Evolutionary conservation across 2,329 filamentous ascomycete species (phyloP).

Genomic region (Pleurostoma richardsiae): DNA sequence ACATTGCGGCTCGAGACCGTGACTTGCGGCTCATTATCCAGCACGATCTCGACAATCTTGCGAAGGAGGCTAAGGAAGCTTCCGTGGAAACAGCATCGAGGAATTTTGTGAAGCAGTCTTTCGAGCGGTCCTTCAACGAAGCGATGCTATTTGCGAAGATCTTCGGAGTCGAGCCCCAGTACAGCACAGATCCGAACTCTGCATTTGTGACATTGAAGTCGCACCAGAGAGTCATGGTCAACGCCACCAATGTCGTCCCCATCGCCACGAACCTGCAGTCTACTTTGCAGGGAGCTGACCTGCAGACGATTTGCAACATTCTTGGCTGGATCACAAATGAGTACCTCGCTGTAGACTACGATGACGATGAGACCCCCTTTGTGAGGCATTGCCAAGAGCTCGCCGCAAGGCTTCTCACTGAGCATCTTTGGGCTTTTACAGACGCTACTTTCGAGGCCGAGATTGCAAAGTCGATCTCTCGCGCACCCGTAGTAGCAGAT

Average conservation of each 20-base stretch:
- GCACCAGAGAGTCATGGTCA: conserved; percentile 45
- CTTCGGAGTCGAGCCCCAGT: conserved; percentile 51
- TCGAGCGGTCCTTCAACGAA: conserved; percentile 53
- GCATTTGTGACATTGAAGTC: conserved; percentile 45
- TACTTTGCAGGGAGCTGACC: conserved; percentile 38
- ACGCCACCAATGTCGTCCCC: conserved; percentile 48
- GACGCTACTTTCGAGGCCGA: conserved; percentile 51
- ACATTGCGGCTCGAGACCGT: conserved; percentile 46
- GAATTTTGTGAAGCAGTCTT: conserved; percentile 55
- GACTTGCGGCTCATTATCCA: conserved; percentile 48
- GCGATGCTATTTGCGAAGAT: conserved; percentile 46
- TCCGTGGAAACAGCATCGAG: conserved; percentile 50
- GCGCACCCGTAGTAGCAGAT: conserved; percentile 38
- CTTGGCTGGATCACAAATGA: conserved; percentile 55
- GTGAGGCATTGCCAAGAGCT: conserved; percentile 50
- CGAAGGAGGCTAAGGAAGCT: conserved; percentile 41
- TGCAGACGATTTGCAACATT: conserved; percentile 48
- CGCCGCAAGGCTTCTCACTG: conserved; percentile 48
- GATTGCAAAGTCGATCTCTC: conserved; percentile 48
- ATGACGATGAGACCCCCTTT: conserved; percentile 50
- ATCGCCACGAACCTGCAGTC: conserved; percentile 45
- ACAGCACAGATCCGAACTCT: conserved; percentile 42
- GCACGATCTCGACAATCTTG: conserved; percentile 49
- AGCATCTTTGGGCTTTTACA: conserved; percentile 53
- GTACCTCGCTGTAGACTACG: conserved; percentile 49